These are phyloP conservation scores for Verticillium dahliae DNA, from an alignment of 2,329 filamentous ascomycete genomes.

Conservation along the genomic window DNA sequence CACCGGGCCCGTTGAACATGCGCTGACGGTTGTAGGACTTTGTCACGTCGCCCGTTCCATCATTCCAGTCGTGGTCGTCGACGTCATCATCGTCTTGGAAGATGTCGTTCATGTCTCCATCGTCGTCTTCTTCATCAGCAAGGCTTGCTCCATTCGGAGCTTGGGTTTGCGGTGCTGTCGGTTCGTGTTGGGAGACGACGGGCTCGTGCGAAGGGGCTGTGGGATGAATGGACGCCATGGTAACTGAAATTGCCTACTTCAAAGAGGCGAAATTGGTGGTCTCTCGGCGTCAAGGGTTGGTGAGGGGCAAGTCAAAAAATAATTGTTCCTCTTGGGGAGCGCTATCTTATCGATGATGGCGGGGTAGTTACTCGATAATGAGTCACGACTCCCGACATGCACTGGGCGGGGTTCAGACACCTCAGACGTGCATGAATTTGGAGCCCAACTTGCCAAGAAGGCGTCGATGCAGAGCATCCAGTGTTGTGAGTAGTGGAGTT, in stretches of 20 bases:
- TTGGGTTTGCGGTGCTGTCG: background rate
- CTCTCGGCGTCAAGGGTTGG: background rate
- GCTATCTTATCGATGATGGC: background rate
- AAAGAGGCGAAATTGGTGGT: background rate
- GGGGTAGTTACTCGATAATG: background rate
- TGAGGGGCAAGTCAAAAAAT: background rate
- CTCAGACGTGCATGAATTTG: background rate
- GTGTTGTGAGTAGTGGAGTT: too few species aligned
- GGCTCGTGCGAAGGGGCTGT: background rate
- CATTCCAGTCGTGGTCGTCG: slow-evolving; percentile 46
- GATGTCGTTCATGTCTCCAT: slow-evolving; percentile 33
- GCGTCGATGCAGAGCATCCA: background rate
- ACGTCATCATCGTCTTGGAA: slow-evolving; percentile 59
- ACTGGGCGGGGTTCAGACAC: background rate
- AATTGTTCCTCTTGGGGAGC: background rate
- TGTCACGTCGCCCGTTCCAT: slow-evolving; percentile 62
- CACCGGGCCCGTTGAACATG: slow-evolving; percentile 47
- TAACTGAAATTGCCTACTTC: background rate
- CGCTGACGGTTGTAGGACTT: slow-evolving; percentile 86
- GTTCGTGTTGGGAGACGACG: background rate
- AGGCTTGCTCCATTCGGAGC: slow-evolving; percentile 16
- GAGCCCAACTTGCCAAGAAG: background rate
- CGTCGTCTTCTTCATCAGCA: slow-evolving; percentile 22
- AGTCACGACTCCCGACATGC: background rate
- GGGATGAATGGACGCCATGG: background rate